These are phyloP conservation scores for Fusarium sterilihyphosum DNA, from an alignment of 2,329 filamentous ascomycete species.

Conservation along the genomic window DNA sequence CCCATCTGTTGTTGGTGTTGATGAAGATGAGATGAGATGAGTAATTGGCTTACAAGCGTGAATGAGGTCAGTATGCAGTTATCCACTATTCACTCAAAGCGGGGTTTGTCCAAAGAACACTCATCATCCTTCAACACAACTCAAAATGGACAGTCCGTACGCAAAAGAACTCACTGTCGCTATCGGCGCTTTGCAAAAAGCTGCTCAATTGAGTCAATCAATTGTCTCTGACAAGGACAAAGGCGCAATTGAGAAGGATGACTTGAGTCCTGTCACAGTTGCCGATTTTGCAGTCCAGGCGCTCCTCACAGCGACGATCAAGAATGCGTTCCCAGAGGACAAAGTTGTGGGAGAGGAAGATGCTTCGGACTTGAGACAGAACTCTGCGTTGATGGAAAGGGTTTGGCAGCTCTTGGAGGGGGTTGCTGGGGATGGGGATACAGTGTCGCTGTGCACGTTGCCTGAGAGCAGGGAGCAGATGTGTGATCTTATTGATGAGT, in stretches of 20 bases:
- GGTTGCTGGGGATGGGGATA: slow-evolving; percentile 41
- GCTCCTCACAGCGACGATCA: slow-evolving; percentile 61
- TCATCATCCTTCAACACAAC: slow-evolving; percentile 4
- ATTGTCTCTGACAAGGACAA: slow-evolving; percentile 60
- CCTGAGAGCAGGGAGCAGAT: slow-evolving; percentile 56
- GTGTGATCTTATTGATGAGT: slow-evolving; percentile 64
- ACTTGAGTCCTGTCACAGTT: slow-evolving; percentile 66
- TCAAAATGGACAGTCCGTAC: slow-evolving; percentile 56
- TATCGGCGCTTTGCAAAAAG: slow-evolving; percentile 55
- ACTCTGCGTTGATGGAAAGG: slow-evolving; percentile 54
- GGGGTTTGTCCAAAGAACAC: slow-evolving; percentile 23
- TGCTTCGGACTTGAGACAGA: slow-evolving; percentile 56
- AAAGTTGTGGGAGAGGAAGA: slow-evolving; percentile 66
- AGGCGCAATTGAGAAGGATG: slow-evolving; percentile 62
- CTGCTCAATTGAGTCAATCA: slow-evolving; percentile 60
- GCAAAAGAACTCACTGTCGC: slow-evolving; percentile 55
- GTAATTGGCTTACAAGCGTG: background rate
- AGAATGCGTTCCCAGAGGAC: slow-evolving; percentile 61
- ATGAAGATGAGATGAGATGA: background rate
- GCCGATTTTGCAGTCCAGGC: slow-evolving; percentile 70
- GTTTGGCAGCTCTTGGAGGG: slow-evolving; percentile 59
- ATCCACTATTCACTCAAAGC: slow-evolving; percentile 40
- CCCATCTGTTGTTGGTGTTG: slow-evolving; percentile 23
- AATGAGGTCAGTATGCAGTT: slow-evolving; percentile 40
- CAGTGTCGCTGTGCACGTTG: slow-evolving; percentile 42